Evolutionary conservation across 495 filamentous ascomycete species (phyloP), one percentile per base, ranked within the genome.

Genomic region (Echria macrotheca): DNA sequence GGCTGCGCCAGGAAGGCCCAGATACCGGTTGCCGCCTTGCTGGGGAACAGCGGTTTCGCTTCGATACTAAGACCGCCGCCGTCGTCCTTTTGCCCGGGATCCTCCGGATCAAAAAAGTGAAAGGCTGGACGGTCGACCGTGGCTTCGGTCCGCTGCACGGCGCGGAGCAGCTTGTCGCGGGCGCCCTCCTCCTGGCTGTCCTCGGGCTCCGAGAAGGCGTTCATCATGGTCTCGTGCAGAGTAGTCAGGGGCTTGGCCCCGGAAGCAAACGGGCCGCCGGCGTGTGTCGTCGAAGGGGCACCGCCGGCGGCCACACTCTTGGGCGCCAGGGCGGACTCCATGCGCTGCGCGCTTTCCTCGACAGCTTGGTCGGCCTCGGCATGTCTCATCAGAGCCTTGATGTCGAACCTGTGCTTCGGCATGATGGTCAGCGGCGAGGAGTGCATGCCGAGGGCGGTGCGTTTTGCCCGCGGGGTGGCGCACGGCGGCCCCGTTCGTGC

Each of bases 61-160:
- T 66, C 39, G 69, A 74, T 38, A 12, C 35, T n/a, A 2, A 5
- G 14, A 35, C 60, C 21, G 36, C 55, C 52, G 15, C 44, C 52
- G 12, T 53, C 23, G 8, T 63, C 43, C 28, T 47, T 19, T n/a
- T n/a, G n/a, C 18, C 0, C 21, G 14, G 40, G 37, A 11, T 54
- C 48, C 37, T 66, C 60, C 5, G 54, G 45, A 17, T 76, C 69
- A 54, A 88, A 86, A 62, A 94, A 93, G 41, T 78, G 80, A 77
- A 81, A 91, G 14, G 70, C 62, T 31, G 73, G 78, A 15, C 77
- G 74, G 11, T 75, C 57, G 12, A 77, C 74, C 31, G 81, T 76
- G 8, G 84, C 84, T 48, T 90, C 85, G 7, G 86, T 91, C 54
- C 89, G 77, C 54, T 81, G 76, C 26, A 94, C 76, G 28, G 89